Evolutionary conservation across 2,329 filamentous ascomycete species (phyloP).

Genomic region (Penicillium verrucosum): DNA sequence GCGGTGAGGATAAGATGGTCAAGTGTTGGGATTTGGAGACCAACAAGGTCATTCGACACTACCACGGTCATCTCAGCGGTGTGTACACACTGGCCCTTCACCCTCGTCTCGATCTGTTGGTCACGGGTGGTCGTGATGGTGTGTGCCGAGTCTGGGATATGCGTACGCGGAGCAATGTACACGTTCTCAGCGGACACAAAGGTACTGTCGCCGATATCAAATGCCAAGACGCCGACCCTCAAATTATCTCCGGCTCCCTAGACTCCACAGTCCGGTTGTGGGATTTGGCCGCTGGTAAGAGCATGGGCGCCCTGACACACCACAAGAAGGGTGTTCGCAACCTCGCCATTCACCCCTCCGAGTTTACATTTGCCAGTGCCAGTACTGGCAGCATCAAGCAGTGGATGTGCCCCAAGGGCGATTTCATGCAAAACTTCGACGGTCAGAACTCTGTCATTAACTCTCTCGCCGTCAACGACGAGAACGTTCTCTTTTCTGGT

Average conservation of each 20-base stretch:
- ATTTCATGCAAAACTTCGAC: conserved; percentile 99
- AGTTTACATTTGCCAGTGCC: conserved; percentile 94
- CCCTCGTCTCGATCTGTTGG: conserved; percentile 88
- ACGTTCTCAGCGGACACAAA: conserved; percentile 87
- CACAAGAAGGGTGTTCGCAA: conserved; percentile 96
- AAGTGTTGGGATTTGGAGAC: conserved; percentile 99
- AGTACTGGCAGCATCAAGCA: conserved; percentile 96
- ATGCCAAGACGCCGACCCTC: conserved; percentile 93
- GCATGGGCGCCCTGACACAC: conserved; percentile 92
- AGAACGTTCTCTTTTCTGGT: conserved; percentile 92
- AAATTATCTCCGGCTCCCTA: conserved; percentile 89
- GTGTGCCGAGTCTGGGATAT: conserved; percentile 98
- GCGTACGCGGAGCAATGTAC: conserved; percentile 91
- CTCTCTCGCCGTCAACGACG: conserved; percentile 85
- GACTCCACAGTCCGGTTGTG: conserved; percentile 89
- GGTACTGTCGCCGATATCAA: conserved; percentile 84
- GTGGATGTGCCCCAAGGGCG: conserved; percentile 97
- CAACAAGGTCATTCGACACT: conserved; percentile 98
- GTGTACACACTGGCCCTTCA: conserved; percentile 94
- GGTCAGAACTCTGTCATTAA: conserved; percentile 97
- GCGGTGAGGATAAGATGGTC: conserved; percentile 99
- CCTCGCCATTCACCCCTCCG: conserved; percentile 77
- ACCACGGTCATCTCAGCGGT: conserved; percentile 93
- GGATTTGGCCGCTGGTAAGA: conserved; percentile 94
- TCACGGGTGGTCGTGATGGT: conserved; percentile 91